These are phyloP conservation scores for Pythium aphanidermatum DNA, from an alignment of 352 stramenopile genomes.

Conservation along the genomic window DNA sequence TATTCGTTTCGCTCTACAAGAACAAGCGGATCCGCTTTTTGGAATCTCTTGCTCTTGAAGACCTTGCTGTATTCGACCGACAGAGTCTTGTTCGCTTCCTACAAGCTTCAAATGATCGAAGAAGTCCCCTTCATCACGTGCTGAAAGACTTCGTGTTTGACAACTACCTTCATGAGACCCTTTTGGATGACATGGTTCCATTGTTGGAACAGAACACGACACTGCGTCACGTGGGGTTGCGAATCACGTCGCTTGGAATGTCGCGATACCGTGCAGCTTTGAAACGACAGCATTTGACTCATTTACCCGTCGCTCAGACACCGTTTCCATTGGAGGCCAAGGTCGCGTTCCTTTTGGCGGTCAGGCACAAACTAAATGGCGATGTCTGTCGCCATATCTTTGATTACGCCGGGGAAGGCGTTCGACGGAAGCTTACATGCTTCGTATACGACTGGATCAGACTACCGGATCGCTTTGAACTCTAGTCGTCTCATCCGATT, in stretches of 20 bases:
- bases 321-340: constrained; percentile 7
- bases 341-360: constrained; percentile 7
- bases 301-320: constrained; percentile 3
- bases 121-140: not conserved
- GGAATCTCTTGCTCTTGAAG: constrained; percentile 12
- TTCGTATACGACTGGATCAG: constrained; percentile 18
- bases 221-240: constrained; percentile 13
- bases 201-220: constrained; percentile 10
- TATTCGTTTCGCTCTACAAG: not conserved
- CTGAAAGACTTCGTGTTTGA: constrained; percentile 18
- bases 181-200: constrained; percentile 8
- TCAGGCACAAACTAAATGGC: constrained; percentile 1
- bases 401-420: constrained; percentile 6
- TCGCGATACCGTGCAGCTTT: constrained; percentile 4
- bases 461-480: constrained; percentile 12
- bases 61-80: constrained; percentile 8
- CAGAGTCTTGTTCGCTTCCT: constrained; percentile 7
- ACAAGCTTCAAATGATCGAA: not conserved
- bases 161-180: constrained; percentile 16
- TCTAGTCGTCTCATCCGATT: too few species aligned
- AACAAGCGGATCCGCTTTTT: not conserved
- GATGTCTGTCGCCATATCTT: constrained; percentile 15
- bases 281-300: constrained; percentile 10
- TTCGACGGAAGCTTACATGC: constrained; percentile 12
- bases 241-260: constrained; percentile 12